A percentile compares a stretch with the other conserved stretches of the same genome.
Conservation (phyloP, 192 early-diverging fungal genomes). For the Gorgonomyces haynaldii region DNA sequence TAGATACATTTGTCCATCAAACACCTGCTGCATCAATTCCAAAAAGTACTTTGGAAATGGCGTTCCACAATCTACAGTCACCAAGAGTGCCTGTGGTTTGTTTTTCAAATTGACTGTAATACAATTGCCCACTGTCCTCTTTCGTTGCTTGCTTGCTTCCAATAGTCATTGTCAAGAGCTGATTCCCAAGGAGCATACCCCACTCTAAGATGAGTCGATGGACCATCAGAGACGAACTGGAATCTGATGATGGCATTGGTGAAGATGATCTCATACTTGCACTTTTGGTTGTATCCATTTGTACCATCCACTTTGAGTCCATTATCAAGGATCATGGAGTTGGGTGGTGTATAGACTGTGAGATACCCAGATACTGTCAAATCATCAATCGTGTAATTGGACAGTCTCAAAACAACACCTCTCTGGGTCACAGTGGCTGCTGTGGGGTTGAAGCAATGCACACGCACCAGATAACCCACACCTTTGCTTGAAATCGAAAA, state of each 20-base stretch:
- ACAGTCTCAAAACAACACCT: not conserved
- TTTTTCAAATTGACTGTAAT: not conserved
- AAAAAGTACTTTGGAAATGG: not conserved
- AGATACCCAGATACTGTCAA: not conserved
- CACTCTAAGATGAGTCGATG: no score
- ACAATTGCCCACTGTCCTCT: not conserved
- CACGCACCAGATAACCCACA: not conserved
- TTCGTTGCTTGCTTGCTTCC: not conserved
- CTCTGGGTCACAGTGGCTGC: not conserved
- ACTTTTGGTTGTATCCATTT: slow-evolving; percentile 1
- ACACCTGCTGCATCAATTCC: not conserved
- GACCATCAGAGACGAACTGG: not conserved
- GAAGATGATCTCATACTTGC: not conserved
- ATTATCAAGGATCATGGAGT: not conserved
- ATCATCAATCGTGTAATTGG: not conserved
- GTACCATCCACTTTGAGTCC: not conserved
- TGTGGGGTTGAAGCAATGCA: slow-evolving; percentile 1
- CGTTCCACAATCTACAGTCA: not conserved
- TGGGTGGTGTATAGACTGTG: not conserved
- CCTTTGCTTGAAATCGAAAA: slow-evolving; percentile 3
- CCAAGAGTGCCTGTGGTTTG: not conserved
- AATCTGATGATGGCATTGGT: not conserved
- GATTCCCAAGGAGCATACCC: not conserved
- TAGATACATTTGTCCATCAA: not conserved
- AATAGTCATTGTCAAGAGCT: not conserved